Percentiles rank a stretch among this genome's conserved stretches.
phyloP scores from a whole-genome alignment of 495 filamentous ascomycete genomes.

The Aspergillus indologenus region DNA sequence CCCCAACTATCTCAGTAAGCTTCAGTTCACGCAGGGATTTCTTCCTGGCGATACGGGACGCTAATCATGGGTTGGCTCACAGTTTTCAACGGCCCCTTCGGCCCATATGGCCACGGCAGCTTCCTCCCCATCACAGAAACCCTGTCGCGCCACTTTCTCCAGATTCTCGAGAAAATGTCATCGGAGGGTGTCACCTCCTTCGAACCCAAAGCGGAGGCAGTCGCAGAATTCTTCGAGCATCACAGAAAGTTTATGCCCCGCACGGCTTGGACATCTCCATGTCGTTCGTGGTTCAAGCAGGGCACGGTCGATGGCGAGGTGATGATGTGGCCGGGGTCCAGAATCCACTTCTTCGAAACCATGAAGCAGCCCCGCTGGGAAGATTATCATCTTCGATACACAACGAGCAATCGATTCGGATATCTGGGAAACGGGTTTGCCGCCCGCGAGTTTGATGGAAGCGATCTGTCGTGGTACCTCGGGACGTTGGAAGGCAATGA shows the following conservation, averaged over 20 bases:
- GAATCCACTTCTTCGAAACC: constrained; percentile 51
- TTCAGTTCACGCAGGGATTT: too few species aligned
- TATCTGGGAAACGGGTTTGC: constrained; percentile 29
- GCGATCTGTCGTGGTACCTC: constrained; percentile 22
- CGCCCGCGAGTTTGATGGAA: constrained; percentile 17
- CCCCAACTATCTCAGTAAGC: constrained; percentile 58
- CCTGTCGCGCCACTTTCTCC: too few species aligned
- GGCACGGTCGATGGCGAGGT: constrained; percentile 16
- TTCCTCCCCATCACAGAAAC: constrained; percentile 31
- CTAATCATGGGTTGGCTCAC: too few species aligned
- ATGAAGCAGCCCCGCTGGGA: constrained; percentile 45
- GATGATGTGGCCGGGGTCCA: constrained; percentile 30
- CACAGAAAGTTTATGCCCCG: constrained; percentile 31
- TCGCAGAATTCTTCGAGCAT: constrained; percentile 39
- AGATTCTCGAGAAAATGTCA: too few species aligned
- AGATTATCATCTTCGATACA: constrained; percentile 40
- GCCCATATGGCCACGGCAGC: constrained; percentile 39
- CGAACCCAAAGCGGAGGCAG: constrained; percentile 20
- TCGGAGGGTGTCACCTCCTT: constrained; percentile 26
- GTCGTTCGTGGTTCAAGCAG: constrained; percentile 44
- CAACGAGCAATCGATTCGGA: constrained; percentile 19
- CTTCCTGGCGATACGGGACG: too few species aligned
- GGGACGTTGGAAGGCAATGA: constrained; percentile 2
- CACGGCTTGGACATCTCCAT: constrained; percentile 41
- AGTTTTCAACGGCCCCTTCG: constrained; percentile 35